Conservation (phyloP, 2,329 filamentous ascomycete genomes). For the Aspergillus nomiae region DNA sequence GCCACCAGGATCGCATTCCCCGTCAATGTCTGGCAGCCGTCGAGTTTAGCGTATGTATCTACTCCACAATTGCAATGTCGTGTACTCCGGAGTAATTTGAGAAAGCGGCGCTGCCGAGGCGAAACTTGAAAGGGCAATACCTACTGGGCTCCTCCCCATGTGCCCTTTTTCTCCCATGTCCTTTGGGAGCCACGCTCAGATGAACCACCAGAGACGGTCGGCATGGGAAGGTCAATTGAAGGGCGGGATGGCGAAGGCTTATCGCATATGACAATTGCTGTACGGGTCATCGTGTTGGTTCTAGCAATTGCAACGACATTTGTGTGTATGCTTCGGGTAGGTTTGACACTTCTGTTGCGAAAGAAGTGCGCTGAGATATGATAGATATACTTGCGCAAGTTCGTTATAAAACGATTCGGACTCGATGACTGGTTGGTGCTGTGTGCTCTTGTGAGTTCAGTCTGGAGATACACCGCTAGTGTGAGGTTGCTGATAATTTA, state of each 20-base stretch:
- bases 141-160: background rate
- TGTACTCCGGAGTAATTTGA: background rate
- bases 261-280: slow-evolving; percentile 4
- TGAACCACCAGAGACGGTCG: background rate
- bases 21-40: background rate
- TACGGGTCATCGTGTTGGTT: slow-evolving; percentile 3
- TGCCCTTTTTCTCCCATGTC: background rate
- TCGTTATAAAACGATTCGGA: slow-evolving; percentile 16
- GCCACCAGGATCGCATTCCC: background rate
- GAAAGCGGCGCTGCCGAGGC: too few species aligned
- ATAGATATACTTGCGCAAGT: slow-evolving; percentile 20
- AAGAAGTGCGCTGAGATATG: background rate
- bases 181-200: background rate
- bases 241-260: background rate
- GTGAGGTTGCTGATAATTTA: background rate
- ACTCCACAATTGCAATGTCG: background rate
- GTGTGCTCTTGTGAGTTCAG: slow-evolving; percentile 12
- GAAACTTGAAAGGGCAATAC: too few species aligned
- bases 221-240: background rate
- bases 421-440: slow-evolving; percentile 21
- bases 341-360: background rate
- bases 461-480: background rate
- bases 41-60: background rate
- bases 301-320: slow-evolving; percentile 6
- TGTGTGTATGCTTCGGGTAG: slow-evolving; percentile 9